These are phyloP conservation scores for Phaeosphaeriaceae sp. DNA, from an alignment of 2,329 filamentous ascomycete genomes.

Conservation along the genomic window DNA sequence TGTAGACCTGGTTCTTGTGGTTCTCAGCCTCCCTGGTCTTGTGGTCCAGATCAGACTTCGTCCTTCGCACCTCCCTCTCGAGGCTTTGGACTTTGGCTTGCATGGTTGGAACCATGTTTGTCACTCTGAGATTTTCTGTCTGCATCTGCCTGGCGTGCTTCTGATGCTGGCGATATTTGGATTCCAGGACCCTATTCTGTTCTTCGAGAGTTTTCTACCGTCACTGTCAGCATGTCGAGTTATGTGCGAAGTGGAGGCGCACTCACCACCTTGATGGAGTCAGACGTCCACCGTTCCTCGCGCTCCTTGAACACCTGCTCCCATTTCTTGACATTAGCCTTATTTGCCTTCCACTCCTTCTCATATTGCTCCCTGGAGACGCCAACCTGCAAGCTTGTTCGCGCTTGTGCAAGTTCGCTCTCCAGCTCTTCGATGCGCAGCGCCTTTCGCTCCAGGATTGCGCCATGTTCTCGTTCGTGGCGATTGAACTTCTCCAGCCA, in stretches of 20 bases:
- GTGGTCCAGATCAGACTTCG: conserved; percentile 40
- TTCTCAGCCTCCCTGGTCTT: conserved; percentile 42
- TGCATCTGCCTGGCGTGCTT: conserved; percentile 30
- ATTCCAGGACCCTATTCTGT: conserved; percentile 30
- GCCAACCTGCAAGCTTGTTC: conserved; percentile 29
- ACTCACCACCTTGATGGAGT: conserved; percentile 36
- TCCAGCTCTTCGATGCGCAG: conserved; percentile 42
- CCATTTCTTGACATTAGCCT: conserved; percentile 43
- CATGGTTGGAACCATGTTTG: conserved; percentile 32
- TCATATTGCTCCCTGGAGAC: conserved; percentile 38
- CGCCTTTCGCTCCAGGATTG: conserved; percentile 51
- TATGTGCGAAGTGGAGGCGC: background rate
- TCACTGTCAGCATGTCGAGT: conserved; percentile 1
- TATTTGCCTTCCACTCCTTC: conserved; percentile 36
- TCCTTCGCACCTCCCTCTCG: conserved; percentile 31
- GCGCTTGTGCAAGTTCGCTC: conserved; percentile 26
- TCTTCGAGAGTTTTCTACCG: conserved; percentile 30
- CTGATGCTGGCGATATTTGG: conserved; percentile 36
- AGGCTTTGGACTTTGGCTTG: conserved; percentile 39
- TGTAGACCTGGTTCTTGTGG: conserved; percentile 53
- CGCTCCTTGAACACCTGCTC: conserved; percentile 38
- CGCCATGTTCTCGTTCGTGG: conserved; percentile 71
- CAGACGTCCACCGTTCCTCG: conserved; percentile 38
- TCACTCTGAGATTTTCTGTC: conserved; percentile 31
- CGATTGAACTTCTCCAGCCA: conserved; percentile 43